Base-by-base conservation (phyloP, 805 yeast species). In the Groenewaldozyma salmanticensis region DNA sequence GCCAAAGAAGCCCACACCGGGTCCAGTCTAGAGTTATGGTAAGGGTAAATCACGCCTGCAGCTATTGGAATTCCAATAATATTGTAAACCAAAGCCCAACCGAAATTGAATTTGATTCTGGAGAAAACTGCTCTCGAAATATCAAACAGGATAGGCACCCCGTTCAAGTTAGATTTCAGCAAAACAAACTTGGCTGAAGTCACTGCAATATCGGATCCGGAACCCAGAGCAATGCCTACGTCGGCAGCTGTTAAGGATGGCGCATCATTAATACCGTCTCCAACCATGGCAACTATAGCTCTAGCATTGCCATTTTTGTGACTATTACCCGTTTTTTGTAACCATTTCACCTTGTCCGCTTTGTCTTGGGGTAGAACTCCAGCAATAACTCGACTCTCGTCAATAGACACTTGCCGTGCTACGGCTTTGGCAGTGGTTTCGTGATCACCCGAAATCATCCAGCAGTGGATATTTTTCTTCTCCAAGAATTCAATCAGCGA, bases 1-100 rank as follows among this genome's bases (percentile, higher is more conserved):
- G 96, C 82, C 11, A 79, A 74, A 33, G 92, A 86, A 1, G 97
- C 97, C 55, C 85, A 74, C 57, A 85, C 78, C 2, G 97, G 98
- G 39, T 85, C 84, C 50, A 88, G 63, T 11, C 69, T 53, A 40
- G 81, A 73, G 38, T 85, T 68, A 29, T 82, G 79, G 62, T 80
- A 77, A 1, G 94, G 95, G 37, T 78, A 71, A 41, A 90, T 67
- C n/a, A 81, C 72, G 1, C 96, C 96, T 79, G 94, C 90, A 0
- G 97, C 96, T 50, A 90, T 72, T 2, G 97, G 98, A 27, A 90
- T 70, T 80, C 92, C 90, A 21, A 83, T 64, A 15, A 82, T 33
- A 53, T 90, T 90, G 62, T 90, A 90, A 33, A 86, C 65, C 5
- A 80, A 72, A 1, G 97, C 96, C 81, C 96, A 83, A 42, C 82